These are phyloP conservation scores for Neurospora sublineolata DNA, from an alignment of 495 filamentous ascomycete species.

Conservation along the genomic window DNA sequence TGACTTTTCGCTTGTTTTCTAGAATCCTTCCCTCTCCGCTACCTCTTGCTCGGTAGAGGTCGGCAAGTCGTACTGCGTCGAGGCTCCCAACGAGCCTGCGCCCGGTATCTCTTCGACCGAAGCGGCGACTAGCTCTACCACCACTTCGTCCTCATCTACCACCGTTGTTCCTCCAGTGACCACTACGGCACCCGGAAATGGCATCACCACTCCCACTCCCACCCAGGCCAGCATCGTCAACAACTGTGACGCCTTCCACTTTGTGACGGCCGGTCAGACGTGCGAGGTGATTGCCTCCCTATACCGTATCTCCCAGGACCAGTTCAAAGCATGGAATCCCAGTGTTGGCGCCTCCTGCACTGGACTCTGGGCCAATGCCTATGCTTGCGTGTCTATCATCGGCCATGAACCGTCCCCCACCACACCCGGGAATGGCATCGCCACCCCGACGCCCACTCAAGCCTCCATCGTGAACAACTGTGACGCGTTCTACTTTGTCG, in stretches of 20 bases:
- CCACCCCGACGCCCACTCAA: slow-evolving; percentile 23
- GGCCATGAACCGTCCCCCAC: background rate
- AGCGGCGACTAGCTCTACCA: background rate
- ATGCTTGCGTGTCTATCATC: slow-evolving; percentile 7
- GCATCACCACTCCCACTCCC: slow-evolving; percentile 19
- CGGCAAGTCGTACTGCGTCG: slow-evolving; percentile 7
- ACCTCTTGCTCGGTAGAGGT: background rate
- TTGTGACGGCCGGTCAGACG: slow-evolving; percentile 27
- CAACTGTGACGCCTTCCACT: slow-evolving; percentile 25
- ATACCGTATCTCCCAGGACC: background rate
- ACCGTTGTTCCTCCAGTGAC: background rate
- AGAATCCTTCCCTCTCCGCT: slow-evolving; percentile 3
- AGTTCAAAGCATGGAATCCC: slow-evolving; percentile 15
- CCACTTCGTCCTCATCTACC: background rate
- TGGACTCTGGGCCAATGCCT: slow-evolving; percentile 4
- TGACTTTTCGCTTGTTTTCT: too few relatives aligned
- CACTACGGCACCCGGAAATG: slow-evolving; percentile 1
- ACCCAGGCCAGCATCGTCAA: slow-evolving; percentile 21
- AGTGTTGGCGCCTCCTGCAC: slow-evolving; percentile 6
- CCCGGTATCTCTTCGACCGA: background rate
- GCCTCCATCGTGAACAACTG: slow-evolving; percentile 31
- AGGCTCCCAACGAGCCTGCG: background rate
- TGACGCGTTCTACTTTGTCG: slow-evolving; percentile 31
- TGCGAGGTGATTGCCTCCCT: slow-evolving; percentile 26
- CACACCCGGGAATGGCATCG: slow-evolving; percentile 16